A percentile compares a stretch with the other conserved stretches of the same genome.
Evolutionary conservation across 371 early-diverging fungal genomes (phyloP).

Genomic region (Mortierella sp.): DNA sequence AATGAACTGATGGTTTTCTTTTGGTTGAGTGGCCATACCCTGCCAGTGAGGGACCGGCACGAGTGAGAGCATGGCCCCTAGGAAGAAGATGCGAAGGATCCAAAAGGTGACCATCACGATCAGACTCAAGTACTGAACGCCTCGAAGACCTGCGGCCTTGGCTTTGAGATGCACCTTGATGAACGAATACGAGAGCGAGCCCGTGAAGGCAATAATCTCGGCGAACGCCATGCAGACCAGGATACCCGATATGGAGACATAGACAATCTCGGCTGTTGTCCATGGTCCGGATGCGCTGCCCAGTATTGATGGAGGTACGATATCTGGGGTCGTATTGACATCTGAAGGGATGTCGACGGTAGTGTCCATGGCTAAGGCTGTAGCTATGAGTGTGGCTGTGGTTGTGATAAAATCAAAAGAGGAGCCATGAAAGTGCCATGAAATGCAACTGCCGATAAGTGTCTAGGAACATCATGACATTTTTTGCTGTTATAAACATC

Average conservation of each 20-base stretch:
- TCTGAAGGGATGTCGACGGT: too few species aligned
- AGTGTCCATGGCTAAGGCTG: too few species aligned
- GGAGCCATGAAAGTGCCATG: too few species aligned
- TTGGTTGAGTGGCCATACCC: constrained; percentile 4
- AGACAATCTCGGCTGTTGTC: constrained; percentile 27
- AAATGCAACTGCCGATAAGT: too few species aligned
- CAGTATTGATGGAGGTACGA: neutral
- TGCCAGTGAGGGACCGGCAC: constrained; percentile 30
- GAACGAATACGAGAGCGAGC: constrained; percentile 26
- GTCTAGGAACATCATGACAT: too few species aligned
- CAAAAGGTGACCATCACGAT: constrained; percentile 16
- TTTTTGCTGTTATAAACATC: too few species aligned
- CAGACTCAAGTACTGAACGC: constrained; percentile 23
- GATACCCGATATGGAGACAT: constrained; percentile 16
- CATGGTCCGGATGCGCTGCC: too few species aligned
- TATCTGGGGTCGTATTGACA: too few species aligned
- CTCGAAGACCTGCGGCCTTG: constrained; percentile 14
- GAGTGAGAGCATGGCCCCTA: constrained; percentile 21
- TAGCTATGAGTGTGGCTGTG: too few species aligned
- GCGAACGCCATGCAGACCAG: constrained; percentile 24
- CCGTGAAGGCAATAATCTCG: constrained; percentile 26
- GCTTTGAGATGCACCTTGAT: constrained; percentile 31
- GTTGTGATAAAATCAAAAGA: too few species aligned
- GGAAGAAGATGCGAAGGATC: constrained; percentile 12
- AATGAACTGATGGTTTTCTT: constrained; percentile 11